Evolutionary conservation across 1,284 basidiomycete species (phyloP), one percentile per base, ranked within the genome.

Genomic region (Ganoderma meredithae): DNA sequence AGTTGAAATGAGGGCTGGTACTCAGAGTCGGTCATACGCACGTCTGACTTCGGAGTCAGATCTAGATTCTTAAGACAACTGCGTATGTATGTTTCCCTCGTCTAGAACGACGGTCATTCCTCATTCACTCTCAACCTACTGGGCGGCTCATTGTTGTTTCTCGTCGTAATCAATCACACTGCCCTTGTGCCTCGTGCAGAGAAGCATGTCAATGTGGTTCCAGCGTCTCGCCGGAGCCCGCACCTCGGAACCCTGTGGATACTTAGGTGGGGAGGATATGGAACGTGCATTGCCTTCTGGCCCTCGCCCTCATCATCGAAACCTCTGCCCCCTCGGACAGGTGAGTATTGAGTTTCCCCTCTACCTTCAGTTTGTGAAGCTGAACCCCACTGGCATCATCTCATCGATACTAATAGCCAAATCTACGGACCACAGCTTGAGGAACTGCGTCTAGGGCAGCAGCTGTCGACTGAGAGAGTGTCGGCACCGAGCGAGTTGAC

Each of bases 121-220:
- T 47, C n/a, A 47, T 3, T 47, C n/a, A 47, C 43, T n/a, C 17
- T 44, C 12, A 15, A 36, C 41, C 12, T 13, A 3, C 43, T 17
- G 43, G 19, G 8, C n/a, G n/a, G 44, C 5, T n/a, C 9, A 22
- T 8, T 12, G 44, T 3, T 9, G 9, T 22, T 22, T 9, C 10
- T 47, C 6, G 5, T 53, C 10, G 8, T 9, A 22, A 47, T 17
- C 44, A 47, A 47, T 47, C n/a, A 47, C 55, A 56, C 55, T n/a
- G 31, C 55, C 19, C 19, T 33, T 17, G 7, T 56, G 31, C 31
- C 19, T 33, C 9, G 7, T 56, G 3, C 55, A 17, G 31, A 15
- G 55, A 56, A 56, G 55, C 27, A 36, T 36, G 55, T 56, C 55
- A 56, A 33, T 56, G 55, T 56, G 55, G 55, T 56, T 36, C 9